Evolutionary conservation across 257 asterid species (phyloP).

Genomic region (Hygrophila difformis): DNA sequence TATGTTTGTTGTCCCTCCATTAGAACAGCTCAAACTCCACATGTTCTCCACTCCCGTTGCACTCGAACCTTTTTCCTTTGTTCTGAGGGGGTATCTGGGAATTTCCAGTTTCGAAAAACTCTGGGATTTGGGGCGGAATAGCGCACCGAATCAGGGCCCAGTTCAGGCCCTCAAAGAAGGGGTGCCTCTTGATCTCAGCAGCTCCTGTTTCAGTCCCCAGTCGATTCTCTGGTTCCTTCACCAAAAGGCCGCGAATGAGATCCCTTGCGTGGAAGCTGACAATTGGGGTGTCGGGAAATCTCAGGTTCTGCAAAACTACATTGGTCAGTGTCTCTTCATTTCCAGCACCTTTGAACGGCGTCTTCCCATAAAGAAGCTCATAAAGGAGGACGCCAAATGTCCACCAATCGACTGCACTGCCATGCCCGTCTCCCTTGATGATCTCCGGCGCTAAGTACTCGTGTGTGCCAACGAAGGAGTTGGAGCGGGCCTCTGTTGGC

Average conservation of each 20-base stretch:
- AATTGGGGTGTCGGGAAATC: slow-evolving; percentile 49
- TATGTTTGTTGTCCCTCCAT: no score
- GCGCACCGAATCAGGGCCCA: slow-evolving; percentile 70
- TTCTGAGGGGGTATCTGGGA: slow-evolving; percentile 16
- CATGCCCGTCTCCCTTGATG: slow-evolving; percentile 69
- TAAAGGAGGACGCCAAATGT: slow-evolving; percentile 57
- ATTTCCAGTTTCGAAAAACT: slow-evolving; percentile 23
- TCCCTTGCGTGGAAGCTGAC: slow-evolving; percentile 65
- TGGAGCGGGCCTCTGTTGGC: slow-evolving; percentile 74
- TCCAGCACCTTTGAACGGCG: slow-evolving; percentile 57
- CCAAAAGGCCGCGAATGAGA: slow-evolving; percentile 47
- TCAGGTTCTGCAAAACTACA: slow-evolving; percentile 45
- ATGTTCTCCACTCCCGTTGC: slow-evolving; percentile 19
- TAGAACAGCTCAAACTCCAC: slow-evolving; percentile 35
- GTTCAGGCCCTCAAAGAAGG: slow-evolving; percentile 57
- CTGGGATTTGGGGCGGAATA: slow-evolving; percentile 55
- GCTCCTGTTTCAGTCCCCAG: slow-evolving; percentile 59
- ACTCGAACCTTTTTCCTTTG: slow-evolving; percentile 19
- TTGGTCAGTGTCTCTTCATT: slow-evolving; percentile 55
- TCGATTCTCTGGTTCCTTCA: slow-evolving; percentile 55
- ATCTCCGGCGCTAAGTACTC: slow-evolving; percentile 77
- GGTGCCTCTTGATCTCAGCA: slow-evolving; percentile 66
- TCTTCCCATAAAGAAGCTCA: slow-evolving; percentile 61
- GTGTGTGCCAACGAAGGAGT: slow-evolving; percentile 72
- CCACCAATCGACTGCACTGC: slow-evolving; percentile 87